phyloP scores from a whole-genome alignment of 345 rosid genomes.

The Euphorbia pulcherrima region DNA sequence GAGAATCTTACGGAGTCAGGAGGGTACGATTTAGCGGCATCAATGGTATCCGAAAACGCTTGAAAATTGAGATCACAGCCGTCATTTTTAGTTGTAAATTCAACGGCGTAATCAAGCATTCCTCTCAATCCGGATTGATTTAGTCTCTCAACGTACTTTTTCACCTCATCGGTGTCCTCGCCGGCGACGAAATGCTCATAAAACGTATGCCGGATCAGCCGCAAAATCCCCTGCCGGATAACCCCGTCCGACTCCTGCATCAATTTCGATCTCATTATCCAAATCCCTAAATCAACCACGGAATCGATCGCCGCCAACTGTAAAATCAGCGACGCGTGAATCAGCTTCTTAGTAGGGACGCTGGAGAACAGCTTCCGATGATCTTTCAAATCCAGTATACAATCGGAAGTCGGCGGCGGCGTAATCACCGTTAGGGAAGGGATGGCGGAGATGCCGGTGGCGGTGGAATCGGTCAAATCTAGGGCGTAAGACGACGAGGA shows the following conservation, averaged over 20 bases:
- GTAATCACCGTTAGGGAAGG: not conserved
- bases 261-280: slow-evolving; percentile 72
- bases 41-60: slow-evolving; percentile 48
- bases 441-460: slow-evolving; percentile 23
- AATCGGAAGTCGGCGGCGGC: not conserved
- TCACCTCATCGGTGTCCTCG: slow-evolving; percentile 46
- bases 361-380: slow-evolving; percentile 50
- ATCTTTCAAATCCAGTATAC: slow-evolving; percentile 44
- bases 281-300: slow-evolving; percentile 61
- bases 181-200: slow-evolving; percentile 89
- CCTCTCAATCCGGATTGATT: slow-evolving; percentile 58
- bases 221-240: slow-evolving; percentile 39
- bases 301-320: slow-evolving; percentile 54
- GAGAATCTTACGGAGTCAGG: slow-evolving; percentile 49
- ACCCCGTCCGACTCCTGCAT: slow-evolving; percentile 33
- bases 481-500: not conserved
- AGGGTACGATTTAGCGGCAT: slow-evolving; percentile 55
- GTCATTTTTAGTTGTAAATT: slow-evolving; percentile 47
- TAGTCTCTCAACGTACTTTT: slow-evolving; percentile 33
- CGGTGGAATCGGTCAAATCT: slow-evolving; percentile 3
- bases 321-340: slow-evolving; percentile 49
- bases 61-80: slow-evolving; percentile 65
- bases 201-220: slow-evolving; percentile 43
- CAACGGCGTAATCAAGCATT: slow-evolving; percentile 75
- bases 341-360: slow-evolving; percentile 41